Base-by-base conservation (phyloP, 495 filamentous ascomycete species). In the Podospora anserina region DNA sequence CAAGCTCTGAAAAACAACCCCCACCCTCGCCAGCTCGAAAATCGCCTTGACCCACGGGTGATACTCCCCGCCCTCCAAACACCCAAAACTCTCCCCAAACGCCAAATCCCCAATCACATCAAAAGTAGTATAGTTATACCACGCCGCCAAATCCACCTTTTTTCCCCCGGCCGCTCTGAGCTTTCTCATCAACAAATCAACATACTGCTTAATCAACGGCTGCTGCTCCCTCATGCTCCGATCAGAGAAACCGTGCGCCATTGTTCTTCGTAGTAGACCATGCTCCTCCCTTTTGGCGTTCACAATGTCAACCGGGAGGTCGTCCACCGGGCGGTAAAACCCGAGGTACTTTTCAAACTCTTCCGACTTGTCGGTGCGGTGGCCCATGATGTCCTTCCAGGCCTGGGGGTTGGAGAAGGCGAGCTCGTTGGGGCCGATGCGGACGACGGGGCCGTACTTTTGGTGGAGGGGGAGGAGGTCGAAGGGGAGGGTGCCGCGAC, bases 41-140 rank as follows among this genome's bases (percentile, higher is more conserved):
- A 89, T 82, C 5, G 79, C 66, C 34, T 76, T 72, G 7, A 90
- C 81, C 85, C 85, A 90, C 6, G 80, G 79, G 77, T 89, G 82
- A 61, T 84, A 83, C 1, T 79, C 72, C 11, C 76, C 77, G 11
- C 74, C 77, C 26, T 85, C 72, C 11, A 90, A 73, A 55, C 84
- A 86, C 16, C 80, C 81, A 64, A 90, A 89, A 65, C 76, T 69
- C 68, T 89, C 82, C 0, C 85, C 86, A 77, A 89, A 88, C 16
- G 82, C 81, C 34, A 90, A 76, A 69, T 89, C 86, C 2, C 86
- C 87, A 69, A 88, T 86, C 23, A 88, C 76, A 71, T 89, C 88
- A 70, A 89, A 89, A 18, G 86, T 88, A 1, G 82, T 83, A 69
- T 75, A 89, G 62, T 86, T 88, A 64, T 83, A 86, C 88, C 86